These are phyloP conservation scores for Colletotrichum sp. DNA, from an alignment of 2,329 filamentous ascomycete genomes.

Conservation along the genomic window DNA sequence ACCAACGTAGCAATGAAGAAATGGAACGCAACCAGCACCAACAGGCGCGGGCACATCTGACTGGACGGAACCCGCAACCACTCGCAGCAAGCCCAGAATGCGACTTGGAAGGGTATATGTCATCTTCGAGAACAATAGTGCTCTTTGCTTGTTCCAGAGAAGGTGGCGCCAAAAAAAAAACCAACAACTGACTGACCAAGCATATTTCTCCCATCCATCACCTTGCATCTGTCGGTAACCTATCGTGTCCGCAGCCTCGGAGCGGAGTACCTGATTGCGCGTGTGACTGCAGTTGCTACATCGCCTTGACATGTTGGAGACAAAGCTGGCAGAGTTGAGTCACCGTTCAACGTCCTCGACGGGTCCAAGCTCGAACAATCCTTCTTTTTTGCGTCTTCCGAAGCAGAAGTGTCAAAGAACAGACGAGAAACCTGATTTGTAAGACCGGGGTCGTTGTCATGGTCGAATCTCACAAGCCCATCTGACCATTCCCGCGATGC, in stretches of 20 bases:
- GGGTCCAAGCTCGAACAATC: background rate
- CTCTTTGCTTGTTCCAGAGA: background rate
- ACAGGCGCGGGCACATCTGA: background rate
- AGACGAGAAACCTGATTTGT: background rate
- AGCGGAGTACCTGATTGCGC: background rate
- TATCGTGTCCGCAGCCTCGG: background rate
- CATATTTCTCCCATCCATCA: background rate
- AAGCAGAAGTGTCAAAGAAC: background rate
- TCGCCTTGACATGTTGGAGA: background rate
- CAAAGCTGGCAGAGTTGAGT: background rate
- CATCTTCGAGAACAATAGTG: constrained; percentile 3
- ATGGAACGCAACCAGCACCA: background rate
- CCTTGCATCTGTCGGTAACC: constrained; percentile 12
- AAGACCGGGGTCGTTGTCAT: background rate
- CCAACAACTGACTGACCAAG: background rate
- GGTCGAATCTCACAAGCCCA: background rate
- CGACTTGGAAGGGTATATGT: background rate
- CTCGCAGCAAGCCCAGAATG: background rate
- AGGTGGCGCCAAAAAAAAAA: background rate
- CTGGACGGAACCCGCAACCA: background rate
- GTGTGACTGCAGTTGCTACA: background rate
- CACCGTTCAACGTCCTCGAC: background rate
- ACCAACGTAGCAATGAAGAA: background rate
- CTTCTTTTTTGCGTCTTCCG: background rate
- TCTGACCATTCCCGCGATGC: background rate